These are phyloP conservation scores for Eimeria maxima DNA, from an alignment of 169 alveolate species.

Conservation along the genomic window DNA sequence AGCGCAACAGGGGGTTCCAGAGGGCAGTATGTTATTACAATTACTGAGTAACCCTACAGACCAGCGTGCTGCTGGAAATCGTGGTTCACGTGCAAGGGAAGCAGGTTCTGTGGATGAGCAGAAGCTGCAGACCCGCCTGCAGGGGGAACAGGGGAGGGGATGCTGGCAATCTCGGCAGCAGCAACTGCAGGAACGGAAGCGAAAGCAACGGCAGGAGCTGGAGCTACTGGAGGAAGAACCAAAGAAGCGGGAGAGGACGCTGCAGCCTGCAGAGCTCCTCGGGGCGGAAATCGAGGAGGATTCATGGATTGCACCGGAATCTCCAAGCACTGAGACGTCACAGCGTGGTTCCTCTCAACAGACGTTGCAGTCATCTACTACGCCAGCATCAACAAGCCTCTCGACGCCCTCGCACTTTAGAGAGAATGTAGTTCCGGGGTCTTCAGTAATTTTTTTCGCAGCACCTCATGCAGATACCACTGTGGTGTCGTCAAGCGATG, in stretches of 20 bases:
- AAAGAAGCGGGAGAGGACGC: neutral
- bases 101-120: too few species aligned
- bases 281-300: slow-evolving; percentile 35
- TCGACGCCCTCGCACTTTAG: neutral
- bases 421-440: neutral
- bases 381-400: neutral
- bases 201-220: neutral
- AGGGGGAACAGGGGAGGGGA: neutral
- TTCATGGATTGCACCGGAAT: neutral
- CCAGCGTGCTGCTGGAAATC: neutral
- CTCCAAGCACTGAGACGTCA: neutral
- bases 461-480: neutral
- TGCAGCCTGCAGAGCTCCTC: neutral
- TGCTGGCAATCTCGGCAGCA: neutral
- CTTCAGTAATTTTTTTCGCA: neutral
- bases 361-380: neutral
- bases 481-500: neutral
- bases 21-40: neutral
- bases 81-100: too few species aligned
- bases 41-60: neutral
- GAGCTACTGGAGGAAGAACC: neutral
- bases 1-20: neutral
- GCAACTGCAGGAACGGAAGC: neutral
- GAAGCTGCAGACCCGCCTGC: neutral
- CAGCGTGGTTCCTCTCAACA: neutral